Conservation (phyloP, 2,329 filamentous ascomycete species). For the Cladophialophora carrionii region DNA sequence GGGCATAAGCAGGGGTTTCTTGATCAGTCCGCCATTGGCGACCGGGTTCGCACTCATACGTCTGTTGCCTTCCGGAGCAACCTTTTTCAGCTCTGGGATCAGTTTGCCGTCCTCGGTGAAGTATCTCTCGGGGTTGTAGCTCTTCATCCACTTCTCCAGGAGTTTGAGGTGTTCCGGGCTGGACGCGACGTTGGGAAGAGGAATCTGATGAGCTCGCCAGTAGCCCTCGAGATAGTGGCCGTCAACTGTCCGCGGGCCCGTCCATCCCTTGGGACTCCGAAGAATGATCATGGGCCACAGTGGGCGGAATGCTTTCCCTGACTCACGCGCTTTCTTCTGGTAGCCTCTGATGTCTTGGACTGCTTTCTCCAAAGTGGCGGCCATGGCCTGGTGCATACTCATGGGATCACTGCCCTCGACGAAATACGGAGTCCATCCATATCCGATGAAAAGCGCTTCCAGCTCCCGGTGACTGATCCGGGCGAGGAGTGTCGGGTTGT, state of each 20-base stretch:
- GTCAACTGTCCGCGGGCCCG: slow-evolving; percentile 71
- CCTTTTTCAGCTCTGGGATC: slow-evolving; percentile 62
- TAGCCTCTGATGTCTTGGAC: slow-evolving; percentile 69
- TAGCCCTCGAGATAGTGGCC: slow-evolving; percentile 73
- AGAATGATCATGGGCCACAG: slow-evolving; percentile 80
- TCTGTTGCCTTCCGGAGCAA: slow-evolving; percentile 66
- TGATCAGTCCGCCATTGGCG: slow-evolving; percentile 70
- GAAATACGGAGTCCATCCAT: slow-evolving; percentile 79
- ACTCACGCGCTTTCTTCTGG: slow-evolving; percentile 72
- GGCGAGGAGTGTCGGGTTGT: slow-evolving; percentile 74
- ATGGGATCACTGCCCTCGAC: slow-evolving; percentile 75
- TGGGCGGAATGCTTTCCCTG: slow-evolving; percentile 69
- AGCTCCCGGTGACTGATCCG: slow-evolving; percentile 76
- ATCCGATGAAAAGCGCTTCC: slow-evolving; percentile 69
- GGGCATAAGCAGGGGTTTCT: slow-evolving; percentile 69
- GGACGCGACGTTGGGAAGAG: slow-evolving; percentile 69
- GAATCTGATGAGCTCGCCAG: slow-evolving; percentile 78
- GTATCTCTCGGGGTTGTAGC: slow-evolving; percentile 72
- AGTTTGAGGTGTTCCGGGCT: slow-evolving; percentile 68
- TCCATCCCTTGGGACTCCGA: slow-evolving; percentile 79
- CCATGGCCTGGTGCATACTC: slow-evolving; percentile 82
- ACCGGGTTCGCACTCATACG: slow-evolving; percentile 80
- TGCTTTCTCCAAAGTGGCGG: slow-evolving; percentile 72
- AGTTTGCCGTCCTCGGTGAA: slow-evolving; percentile 68
- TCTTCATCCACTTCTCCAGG: slow-evolving; percentile 76